Evolutionary conservation across 208 protist genomes (phyloP), one percentile per base, ranked within the genome.

Genomic region (Porcisia deanei): DNA sequence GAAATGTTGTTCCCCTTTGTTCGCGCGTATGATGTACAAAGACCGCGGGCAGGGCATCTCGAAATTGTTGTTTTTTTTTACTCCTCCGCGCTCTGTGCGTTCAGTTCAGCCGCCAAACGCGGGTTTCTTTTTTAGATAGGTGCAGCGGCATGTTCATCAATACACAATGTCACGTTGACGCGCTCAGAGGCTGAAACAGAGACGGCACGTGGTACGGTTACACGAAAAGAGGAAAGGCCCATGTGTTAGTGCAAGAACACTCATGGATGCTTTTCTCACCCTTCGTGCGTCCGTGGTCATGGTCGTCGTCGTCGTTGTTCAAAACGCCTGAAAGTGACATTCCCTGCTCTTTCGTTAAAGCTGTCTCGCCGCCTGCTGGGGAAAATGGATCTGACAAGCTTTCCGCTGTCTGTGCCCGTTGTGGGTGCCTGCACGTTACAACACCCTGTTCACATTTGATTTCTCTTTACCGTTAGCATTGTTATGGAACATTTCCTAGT

Each of bases 381-480:
- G 34, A 65, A 6, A 45, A 25, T 41, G 4, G 1, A 14, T 18
- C 37, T 65, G 16, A 65, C 47, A 52, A n/a, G 59, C 59, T 18
- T 37, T 34, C 71, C 43, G 47, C 53, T 78, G 22, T 78, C 20
- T 72, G 10, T 64, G 47, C 47, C 20, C 49, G 7, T n/a, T 3
- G 5, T 53, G 7, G 22, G 8, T 60, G 10, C 10, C 16, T 45
- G 41, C 41, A 30, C 10, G 7, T 8, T 59, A 52, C 30, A 60
- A 57, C 7, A 53, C 8, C 18, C 20, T 69, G 37, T 22, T 54
- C 12, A 43, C n/a, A 43, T 75, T 71, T 71, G 45, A 49, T 65
- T 64, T 71, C 22, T 10, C 61, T 41, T 64, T 20, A 22, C 49
- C 63, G 49, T 77, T 77, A 72, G 30, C 41, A 39, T 52, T 54